A percentile compares a stretch with the other conserved stretches of the same genome.
These are phyloP conservation scores for Trichoderma aggressivum DNA, from an alignment of 2,329 filamentous ascomycete genomes.

Conservation along the genomic window DNA sequence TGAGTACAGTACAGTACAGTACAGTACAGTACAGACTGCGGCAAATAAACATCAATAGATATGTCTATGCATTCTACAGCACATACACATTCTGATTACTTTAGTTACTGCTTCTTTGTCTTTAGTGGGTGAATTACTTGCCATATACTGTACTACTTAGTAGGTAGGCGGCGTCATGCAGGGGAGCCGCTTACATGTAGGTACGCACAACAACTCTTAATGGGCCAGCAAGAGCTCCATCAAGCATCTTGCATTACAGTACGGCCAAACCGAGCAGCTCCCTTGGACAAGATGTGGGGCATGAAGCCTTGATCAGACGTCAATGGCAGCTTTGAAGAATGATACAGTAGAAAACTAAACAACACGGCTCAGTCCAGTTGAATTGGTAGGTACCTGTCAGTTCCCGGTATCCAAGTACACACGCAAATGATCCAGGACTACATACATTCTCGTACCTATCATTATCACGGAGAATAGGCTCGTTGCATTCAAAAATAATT, in stretches of 20 bases:
- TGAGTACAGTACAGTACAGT: not conserved
- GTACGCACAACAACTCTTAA: not conserved
- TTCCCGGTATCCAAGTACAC: not conserved
- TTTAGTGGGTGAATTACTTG: not conserved
- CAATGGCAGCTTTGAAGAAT: not conserved
- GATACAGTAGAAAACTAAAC: not conserved
- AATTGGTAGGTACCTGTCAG: not conserved
- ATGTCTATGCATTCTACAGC: not conserved
- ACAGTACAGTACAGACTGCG: not conserved
- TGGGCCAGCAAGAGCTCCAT: not conserved
- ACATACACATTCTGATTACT: not conserved
- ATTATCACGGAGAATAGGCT: not conserved
- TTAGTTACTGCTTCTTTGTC: not conserved
- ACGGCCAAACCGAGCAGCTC: not conserved
- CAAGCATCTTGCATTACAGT: not conserved
- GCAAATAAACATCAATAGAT: not conserved
- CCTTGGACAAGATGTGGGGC: not conserved
- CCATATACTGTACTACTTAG: not conserved
- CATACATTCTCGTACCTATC: not conserved
- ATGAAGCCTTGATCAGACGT: not conserved
- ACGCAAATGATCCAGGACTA: not conserved
- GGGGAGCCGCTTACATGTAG: not conserved
- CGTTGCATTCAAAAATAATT: not conserved
- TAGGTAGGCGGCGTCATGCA: not conserved
- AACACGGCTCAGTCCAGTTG: not conserved